Evolutionary conservation across 2,329 filamentous ascomycete species (phyloP).

Genomic region (Trichoderma gracile): DNA sequence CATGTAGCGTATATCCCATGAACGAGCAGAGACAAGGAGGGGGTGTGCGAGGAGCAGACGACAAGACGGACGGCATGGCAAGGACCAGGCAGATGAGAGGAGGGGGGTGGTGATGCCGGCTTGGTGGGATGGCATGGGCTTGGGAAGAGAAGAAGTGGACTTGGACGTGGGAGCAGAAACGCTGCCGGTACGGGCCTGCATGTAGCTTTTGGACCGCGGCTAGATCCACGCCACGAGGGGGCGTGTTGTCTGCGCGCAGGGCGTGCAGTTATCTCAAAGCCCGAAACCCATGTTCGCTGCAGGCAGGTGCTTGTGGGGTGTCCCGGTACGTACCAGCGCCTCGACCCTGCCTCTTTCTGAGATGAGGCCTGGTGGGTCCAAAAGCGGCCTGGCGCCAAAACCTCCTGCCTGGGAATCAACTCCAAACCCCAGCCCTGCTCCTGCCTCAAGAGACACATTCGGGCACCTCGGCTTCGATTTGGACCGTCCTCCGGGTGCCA

Average conservation of each 20-base stretch:
- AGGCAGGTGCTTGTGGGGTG: conserved; percentile 10
- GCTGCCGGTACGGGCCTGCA: not conserved
- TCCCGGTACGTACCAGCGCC: not conserved
- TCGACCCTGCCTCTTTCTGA: not conserved
- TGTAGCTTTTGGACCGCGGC: not conserved
- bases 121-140: not conserved
- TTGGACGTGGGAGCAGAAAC: not conserved
- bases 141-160: not conserved
- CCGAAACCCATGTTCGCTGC: conserved; percentile 24
- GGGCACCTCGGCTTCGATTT: conserved; percentile 20
- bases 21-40: not conserved
- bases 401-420: conserved; percentile 11
- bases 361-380: not conserved
- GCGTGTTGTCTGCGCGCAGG: not conserved
- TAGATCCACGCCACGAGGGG: not conserved
- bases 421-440: not conserved
- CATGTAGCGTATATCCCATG: not conserved
- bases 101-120: conserved; percentile 12
- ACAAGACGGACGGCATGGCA: conserved; percentile 3
- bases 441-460: conserved; percentile 12
- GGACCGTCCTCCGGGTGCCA: conserved; percentile 18
- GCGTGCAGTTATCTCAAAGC: conserved; percentile 11
- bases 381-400: not conserved
- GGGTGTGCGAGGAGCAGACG: not conserved
- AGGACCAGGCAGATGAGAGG: conserved; percentile 4